A percentile compares a stretch with the other conserved stretches of the same genome.
phyloP scores from a whole-genome alignment of 1,139 yeast species.

The Candida pseudoviswanathii region DNA sequence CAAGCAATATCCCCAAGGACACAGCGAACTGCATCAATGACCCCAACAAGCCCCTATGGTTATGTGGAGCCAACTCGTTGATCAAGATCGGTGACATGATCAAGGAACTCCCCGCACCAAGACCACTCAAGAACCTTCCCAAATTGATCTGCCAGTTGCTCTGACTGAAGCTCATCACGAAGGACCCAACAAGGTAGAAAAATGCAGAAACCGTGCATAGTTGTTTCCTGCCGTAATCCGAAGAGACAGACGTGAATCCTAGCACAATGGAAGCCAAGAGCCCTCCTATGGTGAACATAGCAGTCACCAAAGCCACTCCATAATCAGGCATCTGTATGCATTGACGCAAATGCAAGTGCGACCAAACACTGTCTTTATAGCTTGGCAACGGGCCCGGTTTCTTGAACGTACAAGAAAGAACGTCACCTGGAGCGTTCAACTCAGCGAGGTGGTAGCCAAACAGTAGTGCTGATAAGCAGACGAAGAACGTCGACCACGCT shows the following conservation, averaged over 20 bases:
- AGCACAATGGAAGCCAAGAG: slow-evolving; percentile 32
- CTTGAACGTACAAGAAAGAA: slow-evolving; percentile 49
- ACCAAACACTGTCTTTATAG: slow-evolving; percentile 33
- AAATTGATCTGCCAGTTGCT: slow-evolving; percentile 20
- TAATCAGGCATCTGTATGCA: slow-evolving; percentile 32
- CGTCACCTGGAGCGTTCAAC: slow-evolving; percentile 77
- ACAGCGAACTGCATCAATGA: slow-evolving; percentile 40
- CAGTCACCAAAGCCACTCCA: slow-evolving; percentile 32
- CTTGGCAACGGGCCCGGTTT: slow-evolving; percentile 24
- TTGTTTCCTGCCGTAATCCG: slow-evolving; percentile 28
- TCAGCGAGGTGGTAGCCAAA: slow-evolving; percentile 92
- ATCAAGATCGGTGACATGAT: slow-evolving; percentile 42
- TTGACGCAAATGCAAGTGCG: slow-evolving; percentile 23
- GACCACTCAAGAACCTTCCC: slow-evolving; percentile 37
- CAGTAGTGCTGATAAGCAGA: slow-evolving; percentile 77
- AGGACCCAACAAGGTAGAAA: slow-evolving; percentile 30
- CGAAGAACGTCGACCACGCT: slow-evolving; percentile 44
- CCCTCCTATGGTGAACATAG: slow-evolving; percentile 44
- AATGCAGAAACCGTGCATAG: slow-evolving; percentile 28
- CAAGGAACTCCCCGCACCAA: slow-evolving; percentile 43
- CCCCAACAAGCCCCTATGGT: slow-evolving; percentile 42
- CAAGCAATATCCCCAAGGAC: slow-evolving; percentile 35
- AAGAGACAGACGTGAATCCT: slow-evolving; percentile 30
- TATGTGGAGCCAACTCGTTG: slow-evolving; percentile 40
- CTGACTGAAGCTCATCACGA: slow-evolving; percentile 28